Conservation (phyloP, 2,329 filamentous ascomycete species). For the Cladophialophora psammophila region DNA sequence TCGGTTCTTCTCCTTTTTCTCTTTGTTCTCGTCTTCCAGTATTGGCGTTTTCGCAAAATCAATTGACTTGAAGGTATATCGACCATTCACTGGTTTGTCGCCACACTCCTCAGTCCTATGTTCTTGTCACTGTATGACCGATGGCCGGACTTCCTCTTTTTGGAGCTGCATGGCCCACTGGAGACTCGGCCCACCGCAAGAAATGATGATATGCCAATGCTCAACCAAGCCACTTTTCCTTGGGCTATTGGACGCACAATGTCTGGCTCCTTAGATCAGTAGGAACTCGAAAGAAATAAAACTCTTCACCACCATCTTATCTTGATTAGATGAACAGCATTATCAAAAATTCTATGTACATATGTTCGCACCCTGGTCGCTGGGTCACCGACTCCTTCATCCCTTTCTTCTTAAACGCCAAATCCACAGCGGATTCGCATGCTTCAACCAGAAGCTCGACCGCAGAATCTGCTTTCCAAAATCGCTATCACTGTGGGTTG, state of each 20-base stretch:
- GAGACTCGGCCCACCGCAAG: neutral
- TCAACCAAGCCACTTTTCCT: neutral
- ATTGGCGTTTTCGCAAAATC: neutral
- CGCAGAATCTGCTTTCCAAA: neutral
- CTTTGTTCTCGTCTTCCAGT: neutral
- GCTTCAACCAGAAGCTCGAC: neutral
- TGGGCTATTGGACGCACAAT: neutral
- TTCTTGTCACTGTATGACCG: neutral
- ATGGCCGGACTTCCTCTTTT: neutral
- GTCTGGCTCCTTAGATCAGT: conserved; percentile 7
- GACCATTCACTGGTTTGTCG: neutral
- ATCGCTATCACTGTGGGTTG: conserved; percentile 8
- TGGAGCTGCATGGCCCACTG: neutral
- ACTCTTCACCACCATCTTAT: conserved; percentile 17
- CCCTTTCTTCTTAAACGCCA: neutral
- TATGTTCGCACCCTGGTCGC: neutral
- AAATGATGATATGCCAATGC: neutral
- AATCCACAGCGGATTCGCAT: conserved; percentile 3
- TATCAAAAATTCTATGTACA: conserved; percentile 2
- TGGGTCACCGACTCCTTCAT: neutral
- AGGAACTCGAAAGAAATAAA: neutral
- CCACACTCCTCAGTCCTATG: neutral
- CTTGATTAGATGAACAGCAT: conserved; percentile 23
- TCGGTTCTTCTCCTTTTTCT: neutral
- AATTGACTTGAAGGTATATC: neutral